phyloP scores from a whole-genome alignment of 768 basidiomycete genomes.

The Amanita rubescens region DNA sequence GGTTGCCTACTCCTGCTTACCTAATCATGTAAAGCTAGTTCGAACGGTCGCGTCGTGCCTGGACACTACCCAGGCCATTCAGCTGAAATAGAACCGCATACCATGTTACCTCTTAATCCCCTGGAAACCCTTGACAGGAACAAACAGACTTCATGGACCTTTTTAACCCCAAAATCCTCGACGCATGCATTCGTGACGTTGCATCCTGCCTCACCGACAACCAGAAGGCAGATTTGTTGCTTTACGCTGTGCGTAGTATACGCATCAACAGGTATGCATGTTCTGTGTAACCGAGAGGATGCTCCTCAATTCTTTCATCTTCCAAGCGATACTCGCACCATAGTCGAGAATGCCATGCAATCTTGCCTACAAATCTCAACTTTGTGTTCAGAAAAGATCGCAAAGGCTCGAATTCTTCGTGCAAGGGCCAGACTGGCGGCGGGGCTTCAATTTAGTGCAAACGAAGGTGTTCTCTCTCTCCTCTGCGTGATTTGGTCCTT shows the following conservation, averaged over 20 bases:
- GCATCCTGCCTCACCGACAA: conserved; percentile 48
- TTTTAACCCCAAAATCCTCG: conserved; percentile 72
- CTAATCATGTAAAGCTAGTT: background rate
- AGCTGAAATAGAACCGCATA: background rate
- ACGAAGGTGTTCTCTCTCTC: conserved; percentile 43
- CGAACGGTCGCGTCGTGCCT: background rate
- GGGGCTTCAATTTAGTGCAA: conserved; percentile 52
- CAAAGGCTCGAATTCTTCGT: conserved; percentile 56
- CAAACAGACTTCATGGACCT: conserved; percentile 42
- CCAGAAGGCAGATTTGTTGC: conserved; percentile 62
- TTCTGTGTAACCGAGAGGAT: conserved; percentile 9
- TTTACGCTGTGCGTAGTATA: conserved; percentile 80
- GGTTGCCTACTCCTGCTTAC: background rate
- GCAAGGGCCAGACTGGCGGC: conserved; percentile 59
- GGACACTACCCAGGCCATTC: background rate
- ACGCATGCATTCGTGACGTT: conserved; percentile 69
- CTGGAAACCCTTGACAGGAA: too few relatives aligned
- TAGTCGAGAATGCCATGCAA: conserved; percentile 70
- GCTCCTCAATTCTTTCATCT: background rate
- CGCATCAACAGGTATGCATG: conserved; percentile 55
- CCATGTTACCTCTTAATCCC: background rate
- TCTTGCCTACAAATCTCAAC: conserved; percentile 56
- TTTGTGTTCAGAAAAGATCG: conserved; percentile 41
- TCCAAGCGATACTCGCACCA: conserved; percentile 45
- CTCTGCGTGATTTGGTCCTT: background rate